phyloP scores from a whole-genome alignment of 2,329 filamentous ascomycete genomes.

The Alternaria solani region DNA sequence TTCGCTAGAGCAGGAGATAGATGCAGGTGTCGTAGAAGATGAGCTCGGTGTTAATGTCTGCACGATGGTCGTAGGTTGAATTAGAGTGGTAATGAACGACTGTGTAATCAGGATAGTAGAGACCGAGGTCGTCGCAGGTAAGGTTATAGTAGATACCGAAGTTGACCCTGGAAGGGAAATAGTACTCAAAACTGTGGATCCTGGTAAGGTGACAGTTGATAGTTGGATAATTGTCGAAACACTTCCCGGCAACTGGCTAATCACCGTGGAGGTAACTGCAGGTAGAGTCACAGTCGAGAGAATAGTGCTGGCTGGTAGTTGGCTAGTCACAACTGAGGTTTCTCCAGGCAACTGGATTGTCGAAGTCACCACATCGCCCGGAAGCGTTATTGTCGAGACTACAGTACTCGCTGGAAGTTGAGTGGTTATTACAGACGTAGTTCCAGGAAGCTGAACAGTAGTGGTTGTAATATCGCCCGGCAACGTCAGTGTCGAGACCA shows the following conservation, averaged over 20 bases:
- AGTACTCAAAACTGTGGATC: constrained; percentile 14
- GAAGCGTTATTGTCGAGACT: constrained; percentile 21
- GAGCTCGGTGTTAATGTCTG: constrained; percentile 30
- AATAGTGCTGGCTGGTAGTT: constrained; percentile 10
- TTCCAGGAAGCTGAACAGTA: constrained; percentile 16
- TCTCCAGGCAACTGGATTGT: constrained; percentile 24
- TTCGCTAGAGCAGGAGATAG: constrained; percentile 33
- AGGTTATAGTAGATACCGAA: constrained; percentile 29
- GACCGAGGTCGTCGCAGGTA: constrained; percentile 36
- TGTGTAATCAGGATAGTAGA: constrained; percentile 28
- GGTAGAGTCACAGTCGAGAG: constrained; percentile 27
- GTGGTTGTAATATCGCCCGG: constrained; percentile 28
- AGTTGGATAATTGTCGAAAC: constrained; percentile 31
- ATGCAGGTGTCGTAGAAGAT: constrained; percentile 22
- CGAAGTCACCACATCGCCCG: constrained; percentile 27
- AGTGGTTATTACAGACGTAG: constrained; percentile 8
- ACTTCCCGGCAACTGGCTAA: constrained; percentile 21
- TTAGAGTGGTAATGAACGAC: constrained; percentile 25
- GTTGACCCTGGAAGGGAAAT: constrained; percentile 19
- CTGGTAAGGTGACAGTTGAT: constrained; percentile 29
- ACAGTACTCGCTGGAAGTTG: constrained; percentile 15
- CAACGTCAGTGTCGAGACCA: constrained; percentile 22
- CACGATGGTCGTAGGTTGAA: constrained; percentile 33
- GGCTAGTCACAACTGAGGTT: constrained; percentile 18
- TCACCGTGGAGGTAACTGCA: constrained; percentile 9